These are phyloP conservation scores for Erysiphe pulchra DNA, from an alignment of 2,329 filamentous ascomycete species.

Conservation along the genomic window DNA sequence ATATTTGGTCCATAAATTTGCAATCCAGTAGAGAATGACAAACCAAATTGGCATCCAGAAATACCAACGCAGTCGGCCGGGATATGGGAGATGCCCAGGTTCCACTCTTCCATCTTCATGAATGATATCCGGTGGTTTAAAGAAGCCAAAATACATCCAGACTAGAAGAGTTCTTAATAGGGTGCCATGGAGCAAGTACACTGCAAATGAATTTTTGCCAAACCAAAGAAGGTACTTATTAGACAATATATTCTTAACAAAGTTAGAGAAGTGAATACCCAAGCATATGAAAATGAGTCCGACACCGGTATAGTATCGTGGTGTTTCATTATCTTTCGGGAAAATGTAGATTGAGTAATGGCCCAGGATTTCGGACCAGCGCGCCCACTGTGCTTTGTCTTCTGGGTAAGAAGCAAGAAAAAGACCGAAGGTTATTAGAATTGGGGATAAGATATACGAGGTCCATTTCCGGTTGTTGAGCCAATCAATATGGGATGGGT, in stretches of 20 bases:
- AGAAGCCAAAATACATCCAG: slow-evolving; percentile 30
- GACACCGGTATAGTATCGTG: slow-evolving; percentile 23
- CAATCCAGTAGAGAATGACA: slow-evolving; percentile 20
- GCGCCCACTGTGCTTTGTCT: slow-evolving; percentile 23
- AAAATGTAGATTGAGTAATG: slow-evolving; percentile 19
- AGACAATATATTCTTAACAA: slow-evolving; percentile 25
- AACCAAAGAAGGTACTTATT: slow-evolving; percentile 31
- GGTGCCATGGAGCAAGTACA: slow-evolving; percentile 36
- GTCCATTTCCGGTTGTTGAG: slow-evolving; percentile 19
- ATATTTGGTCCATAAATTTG: slow-evolving; percentile 25
- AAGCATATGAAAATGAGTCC: slow-evolving; percentile 23
- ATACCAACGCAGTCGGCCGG: slow-evolving; percentile 15
- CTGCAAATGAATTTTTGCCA: slow-evolving; percentile 35
- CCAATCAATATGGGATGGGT: slow-evolving; percentile 22
- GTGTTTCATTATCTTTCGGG: slow-evolving; percentile 20
- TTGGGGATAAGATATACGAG: slow-evolving; percentile 18
- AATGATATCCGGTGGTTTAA: slow-evolving; percentile 11
- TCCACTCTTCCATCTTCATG: slow-evolving; percentile 14
- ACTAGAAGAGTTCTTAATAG: slow-evolving; percentile 31
- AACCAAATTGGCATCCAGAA: slow-evolving; percentile 20
- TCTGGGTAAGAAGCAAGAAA: slow-evolving; percentile 34
- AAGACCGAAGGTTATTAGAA: slow-evolving; percentile 25
- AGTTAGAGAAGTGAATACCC: slow-evolving; percentile 25
- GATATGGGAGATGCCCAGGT: slow-evolving; percentile 14
- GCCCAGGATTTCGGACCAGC: slow-evolving; percentile 25